Evolutionary conservation across 108 stramenopile genomes (phyloP).

Genomic region (Nitzschia sp.): DNA sequence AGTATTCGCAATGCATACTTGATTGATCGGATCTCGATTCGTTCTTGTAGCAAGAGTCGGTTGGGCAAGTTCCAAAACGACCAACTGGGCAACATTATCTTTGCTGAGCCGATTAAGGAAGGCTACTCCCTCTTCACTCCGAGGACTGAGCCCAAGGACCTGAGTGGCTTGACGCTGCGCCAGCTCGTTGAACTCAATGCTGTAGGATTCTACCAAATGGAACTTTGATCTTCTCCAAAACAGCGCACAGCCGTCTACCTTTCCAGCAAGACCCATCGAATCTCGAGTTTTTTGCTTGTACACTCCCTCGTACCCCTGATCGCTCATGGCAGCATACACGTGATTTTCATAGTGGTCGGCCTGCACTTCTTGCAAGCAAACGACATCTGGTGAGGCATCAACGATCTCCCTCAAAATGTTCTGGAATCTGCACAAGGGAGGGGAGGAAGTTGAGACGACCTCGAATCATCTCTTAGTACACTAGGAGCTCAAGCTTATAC

Average conservation of each 20-base stretch:
- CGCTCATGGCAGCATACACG: constrained; percentile 86
- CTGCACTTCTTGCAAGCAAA: constrained; percentile 99
- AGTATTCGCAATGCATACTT: constrained; percentile 96
- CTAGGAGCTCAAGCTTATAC: neutral
- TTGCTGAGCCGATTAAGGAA: constrained; percentile 92
- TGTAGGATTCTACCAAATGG: constrained; percentile 93
- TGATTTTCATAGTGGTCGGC: constrained; percentile 95
- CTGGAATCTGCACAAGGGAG: constrained; percentile 58
- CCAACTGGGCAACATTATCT: constrained; percentile 98
- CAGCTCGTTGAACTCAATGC: constrained; percentile 97
- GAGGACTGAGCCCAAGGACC: constrained; percentile 78
- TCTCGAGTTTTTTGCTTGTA: constrained; percentile 98
- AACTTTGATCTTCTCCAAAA: constrained; percentile 95
- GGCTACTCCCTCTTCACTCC: constrained; percentile 82
- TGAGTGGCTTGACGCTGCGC: constrained; percentile 89
- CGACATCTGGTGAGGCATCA: constrained; percentile 93
- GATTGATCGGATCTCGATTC: constrained; percentile 79
- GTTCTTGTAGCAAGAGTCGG: constrained; percentile 55
- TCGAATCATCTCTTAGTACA: neutral
- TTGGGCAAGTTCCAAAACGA: constrained; percentile 90
- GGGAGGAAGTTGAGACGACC: neutral
- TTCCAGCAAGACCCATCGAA: constrained; percentile 92
- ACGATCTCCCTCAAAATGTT: constrained; percentile 93
- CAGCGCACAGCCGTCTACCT: constrained; percentile 99
- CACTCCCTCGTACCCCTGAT: constrained; percentile 93